Conservation (phyloP, 345 rosid species). For the Crucihimalaya himalaica region DNA sequence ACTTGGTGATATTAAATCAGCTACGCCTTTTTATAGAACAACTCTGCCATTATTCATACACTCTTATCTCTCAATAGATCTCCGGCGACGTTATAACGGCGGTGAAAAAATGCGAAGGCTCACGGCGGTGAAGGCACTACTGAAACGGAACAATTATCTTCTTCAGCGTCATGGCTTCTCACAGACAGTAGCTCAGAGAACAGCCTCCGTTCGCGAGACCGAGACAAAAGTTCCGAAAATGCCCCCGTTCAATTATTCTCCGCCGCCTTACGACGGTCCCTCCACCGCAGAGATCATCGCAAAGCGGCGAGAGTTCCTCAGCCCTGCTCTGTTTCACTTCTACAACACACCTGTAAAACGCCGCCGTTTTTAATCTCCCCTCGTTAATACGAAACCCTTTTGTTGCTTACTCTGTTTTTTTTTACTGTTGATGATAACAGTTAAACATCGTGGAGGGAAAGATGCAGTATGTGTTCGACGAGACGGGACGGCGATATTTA, state of each 20-base stretch:
- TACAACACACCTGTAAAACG: constrained; percentile 66
- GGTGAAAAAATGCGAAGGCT: constrained; percentile 49
- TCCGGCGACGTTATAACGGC: not conserved
- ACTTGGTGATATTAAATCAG: not conserved
- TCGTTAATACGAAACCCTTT: constrained; percentile 35
- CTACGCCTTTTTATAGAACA: constrained; percentile 7
- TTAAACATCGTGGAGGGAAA: constrained; percentile 81
- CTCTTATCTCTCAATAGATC: not conserved
- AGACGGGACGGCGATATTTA: constrained; percentile 69
- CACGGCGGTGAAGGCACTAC: constrained; percentile 36
- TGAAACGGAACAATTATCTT: constrained; percentile 35
- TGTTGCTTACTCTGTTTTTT: not conserved
- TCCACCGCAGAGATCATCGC: constrained; percentile 67
- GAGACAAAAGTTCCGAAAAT: constrained; percentile 48
- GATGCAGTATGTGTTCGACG: constrained; percentile 93
- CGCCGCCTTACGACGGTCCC: constrained; percentile 79
- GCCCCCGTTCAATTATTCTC: constrained; percentile 74
- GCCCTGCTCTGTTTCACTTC: constrained; percentile 71
- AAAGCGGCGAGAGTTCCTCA: constrained; percentile 69
- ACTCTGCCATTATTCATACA: not conserved
- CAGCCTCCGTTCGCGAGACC: constrained; percentile 26
- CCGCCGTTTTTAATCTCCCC: not conserved
- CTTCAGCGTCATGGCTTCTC: constrained; percentile 43
- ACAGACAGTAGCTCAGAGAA: constrained; percentile 37
- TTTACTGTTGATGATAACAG: constrained; percentile 40